These are phyloP conservation scores for Globisporangium spiculum DNA, from an alignment of 352 stramenopile species.

Conservation along the genomic window DNA sequence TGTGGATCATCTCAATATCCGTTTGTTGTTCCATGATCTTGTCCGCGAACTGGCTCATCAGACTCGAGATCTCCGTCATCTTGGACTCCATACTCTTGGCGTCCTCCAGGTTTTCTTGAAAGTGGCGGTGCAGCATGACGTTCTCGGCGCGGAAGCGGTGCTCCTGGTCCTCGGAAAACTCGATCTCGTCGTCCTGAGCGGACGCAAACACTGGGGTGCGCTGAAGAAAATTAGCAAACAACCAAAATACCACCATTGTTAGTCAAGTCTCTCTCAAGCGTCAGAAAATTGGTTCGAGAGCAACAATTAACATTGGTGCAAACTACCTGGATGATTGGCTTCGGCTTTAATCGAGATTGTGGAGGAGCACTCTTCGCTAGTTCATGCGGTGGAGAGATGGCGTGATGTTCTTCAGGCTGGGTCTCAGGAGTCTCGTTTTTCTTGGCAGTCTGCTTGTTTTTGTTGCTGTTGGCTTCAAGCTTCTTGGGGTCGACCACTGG, in stretches of 20 bases:
- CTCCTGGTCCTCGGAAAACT: conserved; percentile 66
- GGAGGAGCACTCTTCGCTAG: neutral
- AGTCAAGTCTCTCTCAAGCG: neutral
- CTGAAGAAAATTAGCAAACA: conserved; percentile 12
- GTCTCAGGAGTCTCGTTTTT: neutral
- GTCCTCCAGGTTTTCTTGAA: conserved; percentile 85
- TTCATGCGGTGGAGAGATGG: neutral
- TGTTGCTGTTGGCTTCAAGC: conserved; percentile 2
- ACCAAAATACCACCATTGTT: neutral
- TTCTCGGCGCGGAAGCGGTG: conserved; percentile 69
- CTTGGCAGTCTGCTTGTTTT: neutral
- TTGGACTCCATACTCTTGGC: conserved; percentile 84
- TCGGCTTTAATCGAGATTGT: conserved; percentile 1
- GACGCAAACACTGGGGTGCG: conserved; percentile 35
- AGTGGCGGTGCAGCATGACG: conserved; percentile 73
- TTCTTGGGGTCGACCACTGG: conserved; percentile 12
- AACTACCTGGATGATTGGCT: conserved; percentile 13
- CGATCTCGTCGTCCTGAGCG: conserved; percentile 38
- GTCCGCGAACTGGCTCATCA: conserved; percentile 84
- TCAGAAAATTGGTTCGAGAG: neutral
- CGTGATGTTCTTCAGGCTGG: neutral
- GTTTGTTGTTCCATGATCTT: conserved; percentile 83
- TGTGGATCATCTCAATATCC: conserved; percentile 76
- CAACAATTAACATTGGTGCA: neutral
- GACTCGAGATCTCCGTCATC: conserved; percentile 80